A percentile compares a stretch with the other conserved stretches of the same genome.
Conservation (phyloP, 2,329 filamentous ascomycete species). For the Arthrobotrys conoides region DNA sequence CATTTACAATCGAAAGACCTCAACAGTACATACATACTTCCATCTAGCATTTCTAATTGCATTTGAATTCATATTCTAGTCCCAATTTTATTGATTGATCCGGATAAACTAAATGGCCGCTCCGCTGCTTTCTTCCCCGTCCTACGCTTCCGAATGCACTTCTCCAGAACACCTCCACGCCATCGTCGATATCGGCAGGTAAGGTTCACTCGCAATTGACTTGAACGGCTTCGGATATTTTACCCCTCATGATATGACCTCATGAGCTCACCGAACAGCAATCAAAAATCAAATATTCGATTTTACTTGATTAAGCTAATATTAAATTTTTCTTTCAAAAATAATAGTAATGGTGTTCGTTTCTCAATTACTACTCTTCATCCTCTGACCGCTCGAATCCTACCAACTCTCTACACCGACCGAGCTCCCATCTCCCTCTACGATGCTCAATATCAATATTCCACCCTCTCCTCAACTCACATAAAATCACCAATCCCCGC, state of each 20-base stretch:
- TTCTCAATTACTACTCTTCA: slow-evolving; percentile 90
- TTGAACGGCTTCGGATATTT: neutral
- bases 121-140: slow-evolving; percentile 18
- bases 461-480: slow-evolving; percentile 65
- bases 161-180: slow-evolving; percentile 50
- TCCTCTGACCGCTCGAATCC: slow-evolving; percentile 78
- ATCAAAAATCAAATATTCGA: neutral
- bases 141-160: slow-evolving; percentile 39
- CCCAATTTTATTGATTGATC: too few species aligned
- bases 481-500: slow-evolving; percentile 69
- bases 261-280: neutral
- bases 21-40: too few species aligned
- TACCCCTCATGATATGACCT: neutral
- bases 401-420: slow-evolving; percentile 83
- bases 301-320: too few species aligned
- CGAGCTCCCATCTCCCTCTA: slow-evolving; percentile 87
- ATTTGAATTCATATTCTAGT: neutral
- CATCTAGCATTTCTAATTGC: too few species aligned
- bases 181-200: slow-evolving; percentile 59
- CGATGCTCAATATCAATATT: slow-evolving; percentile 76
- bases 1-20: too few species aligned
- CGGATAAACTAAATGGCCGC: slow-evolving; percentile 26
- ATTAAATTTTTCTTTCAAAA: too few species aligned
- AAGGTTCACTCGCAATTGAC: neutral
- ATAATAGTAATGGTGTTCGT: slow-evolving; percentile 78